Evolutionary conservation across 352 stramenopile species (phyloP), one percentile per base, ranked within the genome.

Genomic region (Plasmopara muralis): DNA sequence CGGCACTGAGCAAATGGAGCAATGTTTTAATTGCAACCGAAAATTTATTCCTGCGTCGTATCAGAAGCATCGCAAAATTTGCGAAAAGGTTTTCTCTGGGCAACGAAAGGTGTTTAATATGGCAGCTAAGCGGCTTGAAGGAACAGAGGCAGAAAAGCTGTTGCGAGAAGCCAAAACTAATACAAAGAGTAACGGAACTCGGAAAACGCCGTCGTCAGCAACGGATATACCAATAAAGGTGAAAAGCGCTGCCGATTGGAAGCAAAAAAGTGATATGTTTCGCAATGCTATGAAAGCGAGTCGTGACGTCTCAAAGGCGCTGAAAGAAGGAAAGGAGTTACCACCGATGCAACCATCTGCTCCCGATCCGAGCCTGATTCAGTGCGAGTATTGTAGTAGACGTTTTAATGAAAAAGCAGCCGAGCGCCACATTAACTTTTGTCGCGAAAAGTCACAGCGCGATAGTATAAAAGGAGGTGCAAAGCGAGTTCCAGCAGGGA

Each of bases 391-490:
- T 62, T 97, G 91, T 61, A 81, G 71, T 47, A 81, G 91, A 9
- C 76, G 78, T 15, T 97, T 97, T 60, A 97, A 97, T 54, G 83
- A 97, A 33, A 84, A 83, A 29, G 89, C 91, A 0, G 91, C 88
- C 1, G 89, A 97, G 44, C 70, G 91, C 4, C 91, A 97, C 60
- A 97, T 97, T 50, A 66, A 87, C 14, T 88, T 93, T 53, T 97
- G 91, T 58, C 79, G 89, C 56, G 81, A 95, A 57, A 96, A 89
- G 51, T 66, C 77, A 5, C 73, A 85, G 60, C 71, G 75, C 12
- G 66, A 74, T 29, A 77, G 50, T 20, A 68, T 77, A 9, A 81
- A 66, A 43, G 57, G 43, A 2, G 55, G 67, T 12, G 39, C 57
- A 9, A 84, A 84, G 54, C 79, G 78, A 50, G 52, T 62, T 4